Percentiles rank a stretch among this genome's conserved stretches.
phyloP scores from a whole-genome alignment of 2,329 filamentous ascomycete species.

The Botrytis pseudocinerea region DNA sequence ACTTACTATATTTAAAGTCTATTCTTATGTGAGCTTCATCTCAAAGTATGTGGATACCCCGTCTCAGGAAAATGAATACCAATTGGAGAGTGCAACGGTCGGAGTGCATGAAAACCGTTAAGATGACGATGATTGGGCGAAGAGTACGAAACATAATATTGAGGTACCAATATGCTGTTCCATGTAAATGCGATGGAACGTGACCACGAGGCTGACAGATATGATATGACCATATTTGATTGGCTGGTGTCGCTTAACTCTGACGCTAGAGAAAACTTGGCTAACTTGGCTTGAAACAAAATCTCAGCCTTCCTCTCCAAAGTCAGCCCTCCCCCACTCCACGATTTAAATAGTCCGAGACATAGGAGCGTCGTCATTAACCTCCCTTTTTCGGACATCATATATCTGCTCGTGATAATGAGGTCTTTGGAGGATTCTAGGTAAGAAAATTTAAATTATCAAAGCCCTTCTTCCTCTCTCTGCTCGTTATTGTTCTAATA shows the following conservation, averaged over 20 bases:
- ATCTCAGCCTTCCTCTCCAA: neutral
- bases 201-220: neutral
- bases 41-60: neutral
- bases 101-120: neutral
- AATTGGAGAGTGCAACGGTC: neutral
- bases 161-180: neutral
- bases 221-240: neutral
- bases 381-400: slow-evolving; percentile 1
- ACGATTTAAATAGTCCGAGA: neutral
- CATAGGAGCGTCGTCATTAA: neutral
- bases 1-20: slow-evolving; percentile 1
- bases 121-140: neutral
- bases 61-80: neutral
- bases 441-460: slow-evolving; percentile 41
- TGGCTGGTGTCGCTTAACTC: neutral
- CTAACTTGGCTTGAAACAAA: neutral
- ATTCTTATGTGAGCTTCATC: slow-evolving; percentile 10
- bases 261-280: neutral
- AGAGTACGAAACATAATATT: neutral
- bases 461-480: neutral
- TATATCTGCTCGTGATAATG: slow-evolving; percentile 46
- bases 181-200: neutral
- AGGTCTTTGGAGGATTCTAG: slow-evolving; percentile 55
- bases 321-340: neutral
- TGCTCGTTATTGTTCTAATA: slow-evolving; percentile 28